A percentile compares a stretch with the other conserved stretches of the same genome.
Conservation (phyloP, 345 rosid genomes). For the Ceriops tagal region DNA sequence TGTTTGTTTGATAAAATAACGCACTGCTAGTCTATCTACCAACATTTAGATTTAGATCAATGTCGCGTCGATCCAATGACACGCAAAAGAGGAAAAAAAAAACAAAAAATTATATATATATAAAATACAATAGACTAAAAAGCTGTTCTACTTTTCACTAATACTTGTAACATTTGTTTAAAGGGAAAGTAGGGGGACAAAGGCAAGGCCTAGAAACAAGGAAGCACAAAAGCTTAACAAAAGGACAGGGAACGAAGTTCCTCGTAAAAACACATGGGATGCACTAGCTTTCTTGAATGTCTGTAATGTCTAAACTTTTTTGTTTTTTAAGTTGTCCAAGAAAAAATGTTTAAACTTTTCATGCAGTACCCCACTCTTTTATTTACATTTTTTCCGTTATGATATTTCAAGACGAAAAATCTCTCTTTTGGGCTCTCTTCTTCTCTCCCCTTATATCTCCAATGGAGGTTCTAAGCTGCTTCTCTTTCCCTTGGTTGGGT, state of each 20-base stretch:
- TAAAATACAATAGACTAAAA: background rate
- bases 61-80: background rate
- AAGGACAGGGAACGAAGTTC: slow-evolving; percentile 17
- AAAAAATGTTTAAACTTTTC: background rate
- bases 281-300: slow-evolving; percentile 9
- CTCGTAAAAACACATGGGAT: slow-evolving; percentile 4
- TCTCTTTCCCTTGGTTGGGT: slow-evolving; percentile 27
- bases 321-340: too few relatives aligned
- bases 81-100: background rate
- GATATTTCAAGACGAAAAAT: slow-evolving; percentile 10
- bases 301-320: background rate
- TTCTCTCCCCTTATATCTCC: slow-evolving; percentile 10
- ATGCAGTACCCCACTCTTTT: background rate
- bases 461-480: slow-evolving; percentile 9
- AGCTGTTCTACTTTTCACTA: slow-evolving; percentile 18
- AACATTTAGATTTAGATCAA: too few relatives aligned
- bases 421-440: slow-evolving; percentile 24
- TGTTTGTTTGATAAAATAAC: too few relatives aligned
- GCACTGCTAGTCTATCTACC: too few relatives aligned
- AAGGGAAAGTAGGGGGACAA: slow-evolving; percentile 21
- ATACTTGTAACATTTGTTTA: background rate
- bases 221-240: slow-evolving; percentile 17
- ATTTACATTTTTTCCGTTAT: background rate
- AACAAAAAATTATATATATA: too few relatives aligned
- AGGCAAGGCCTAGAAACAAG: slow-evolving; percentile 26